Evolutionary conservation across 73 alveolate genomes (phyloP).

Genomic region (Paraurostyla sp.): DNA sequence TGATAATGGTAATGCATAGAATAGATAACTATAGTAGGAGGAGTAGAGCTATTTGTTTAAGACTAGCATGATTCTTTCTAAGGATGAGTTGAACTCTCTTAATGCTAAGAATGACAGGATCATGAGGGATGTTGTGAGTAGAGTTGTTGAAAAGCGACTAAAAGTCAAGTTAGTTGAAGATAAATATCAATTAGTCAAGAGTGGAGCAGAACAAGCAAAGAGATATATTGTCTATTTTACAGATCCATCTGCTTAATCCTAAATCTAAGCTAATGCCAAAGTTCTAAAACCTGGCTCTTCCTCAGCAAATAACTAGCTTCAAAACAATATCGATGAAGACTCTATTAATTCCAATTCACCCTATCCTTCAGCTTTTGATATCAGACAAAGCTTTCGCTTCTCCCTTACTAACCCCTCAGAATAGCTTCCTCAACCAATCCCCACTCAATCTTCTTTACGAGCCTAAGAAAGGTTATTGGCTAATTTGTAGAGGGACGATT

Average conservation of each 20-base stretch:
- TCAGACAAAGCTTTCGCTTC: conserved; percentile 15
- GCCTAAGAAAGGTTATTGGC: conserved; percentile 10
- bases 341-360: no score
- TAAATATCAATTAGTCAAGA: not conserved
- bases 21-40: no score
- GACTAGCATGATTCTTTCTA: not conserved
- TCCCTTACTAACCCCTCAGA: not conserved
- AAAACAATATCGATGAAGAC: no score
- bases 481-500: conserved; percentile 12
- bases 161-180: conserved; percentile 1
- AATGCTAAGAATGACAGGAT: conserved; percentile 29
- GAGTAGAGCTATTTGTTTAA: no score
- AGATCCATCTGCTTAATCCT: no score
- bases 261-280: no score
- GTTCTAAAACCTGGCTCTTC: no score
- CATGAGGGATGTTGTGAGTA: not conserved
- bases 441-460: not conserved
- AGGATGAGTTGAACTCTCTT: conserved; percentile 11
- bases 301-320: no score
- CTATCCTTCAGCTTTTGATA: no score
- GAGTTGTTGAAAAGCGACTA: conserved; percentile 20
- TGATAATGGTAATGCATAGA: no score
- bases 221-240: not conserved
- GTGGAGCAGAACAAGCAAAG: not conserved
- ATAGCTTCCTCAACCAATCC: not conserved